phyloP scores from a whole-genome alignment of 192 early-diverging fungal species.

The Neocallimastix lanati region DNA sequence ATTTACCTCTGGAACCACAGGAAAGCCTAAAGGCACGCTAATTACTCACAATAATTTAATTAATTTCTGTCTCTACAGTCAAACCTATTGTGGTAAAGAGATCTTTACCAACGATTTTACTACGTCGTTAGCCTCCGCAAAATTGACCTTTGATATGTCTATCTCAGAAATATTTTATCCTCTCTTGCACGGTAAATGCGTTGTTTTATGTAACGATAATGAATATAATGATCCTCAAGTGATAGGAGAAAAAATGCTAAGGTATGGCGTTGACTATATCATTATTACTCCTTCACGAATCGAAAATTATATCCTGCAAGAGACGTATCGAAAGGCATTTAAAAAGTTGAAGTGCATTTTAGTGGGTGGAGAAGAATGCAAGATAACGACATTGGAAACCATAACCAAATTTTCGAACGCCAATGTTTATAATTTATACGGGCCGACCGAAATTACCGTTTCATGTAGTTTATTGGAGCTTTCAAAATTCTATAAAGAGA shows the following conservation, averaged over 20 bases:
- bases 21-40: slow-evolving; percentile 11
- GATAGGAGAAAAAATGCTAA: not conserved
- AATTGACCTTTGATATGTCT: not conserved
- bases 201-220: not conserved
- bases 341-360: not conserved
- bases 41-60: slow-evolving; percentile 7
- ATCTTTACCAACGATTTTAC: not conserved
- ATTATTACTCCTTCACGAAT: not conserved
- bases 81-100: not conserved
- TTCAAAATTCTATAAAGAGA: not conserved
- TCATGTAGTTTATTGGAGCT: not conserved
- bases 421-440: slow-evolving; percentile 10
- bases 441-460: slow-evolving; percentile 13
- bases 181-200: not conserved
- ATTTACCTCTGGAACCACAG: slow-evolving; percentile 11
- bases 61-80: slow-evolving; percentile 2
- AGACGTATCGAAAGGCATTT: not conserved
- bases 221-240: not conserved
- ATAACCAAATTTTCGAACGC: not conserved
- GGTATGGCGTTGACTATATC: not conserved
- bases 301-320: not conserved
- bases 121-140: not conserved
- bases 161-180: not conserved
- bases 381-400: not conserved
- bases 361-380: not conserved